Percentiles rank a stretch among this genome's conserved stretches.
phyloP scores from a whole-genome alignment of 2,329 filamentous ascomycete genomes.

The Escovopsis sp. region DNA sequence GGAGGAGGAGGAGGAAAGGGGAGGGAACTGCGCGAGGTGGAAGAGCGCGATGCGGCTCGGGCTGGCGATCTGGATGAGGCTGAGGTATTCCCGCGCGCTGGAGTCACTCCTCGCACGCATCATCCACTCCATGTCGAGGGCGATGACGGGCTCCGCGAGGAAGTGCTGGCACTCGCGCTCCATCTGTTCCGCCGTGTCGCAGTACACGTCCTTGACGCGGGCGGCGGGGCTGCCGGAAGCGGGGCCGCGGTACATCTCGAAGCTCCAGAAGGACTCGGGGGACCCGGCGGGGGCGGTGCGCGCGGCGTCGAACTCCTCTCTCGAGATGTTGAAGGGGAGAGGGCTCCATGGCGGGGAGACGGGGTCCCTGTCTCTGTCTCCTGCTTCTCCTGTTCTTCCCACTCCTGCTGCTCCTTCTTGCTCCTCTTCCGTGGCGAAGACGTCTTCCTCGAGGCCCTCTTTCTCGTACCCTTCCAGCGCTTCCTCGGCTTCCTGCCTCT shows the following conservation, averaged over 20 bases:
- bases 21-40: conserved; percentile 56
- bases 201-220: conserved; percentile 62
- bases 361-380: too few species aligned
- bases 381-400: too few species aligned
- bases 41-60: conserved; percentile 65
- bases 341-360: conserved; percentile 13
- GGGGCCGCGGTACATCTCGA: conserved; percentile 48
- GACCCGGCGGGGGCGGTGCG: conserved; percentile 28
- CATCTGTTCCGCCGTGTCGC: conserved; percentile 48
- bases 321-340: conserved; percentile 16
- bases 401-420: too few species aligned
- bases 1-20: too few species aligned
- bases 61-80: conserved; percentile 69
- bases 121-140: conserved; percentile 84
- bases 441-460: background rate
- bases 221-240: conserved; percentile 24
- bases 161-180: conserved; percentile 56
- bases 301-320: conserved; percentile 23
- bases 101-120: conserved; percentile 26
- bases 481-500: too few species aligned
- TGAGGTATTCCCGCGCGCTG: conserved; percentile 52
- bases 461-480: background rate
- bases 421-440: background rate
- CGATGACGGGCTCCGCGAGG: conserved; percentile 52
- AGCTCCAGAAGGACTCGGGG: conserved; percentile 47